These are phyloP conservation scores for Lodderomyces metapsilosis DNA, from an alignment of 1,139 yeast species.

Conservation along the genomic window DNA sequence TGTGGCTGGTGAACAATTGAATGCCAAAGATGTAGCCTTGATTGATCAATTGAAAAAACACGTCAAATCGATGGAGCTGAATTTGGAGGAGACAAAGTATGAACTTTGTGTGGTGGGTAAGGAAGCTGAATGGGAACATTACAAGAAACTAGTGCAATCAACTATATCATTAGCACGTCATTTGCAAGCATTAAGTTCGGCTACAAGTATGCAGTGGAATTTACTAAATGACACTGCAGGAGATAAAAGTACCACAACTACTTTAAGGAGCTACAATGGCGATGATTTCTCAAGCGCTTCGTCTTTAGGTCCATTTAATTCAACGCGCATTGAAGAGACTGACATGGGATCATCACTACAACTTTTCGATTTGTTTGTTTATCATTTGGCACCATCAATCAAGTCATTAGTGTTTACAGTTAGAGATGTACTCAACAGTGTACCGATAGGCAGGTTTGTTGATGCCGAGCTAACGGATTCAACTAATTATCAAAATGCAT, in stretches of 20 bases:
- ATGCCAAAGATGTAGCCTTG: conserved; percentile 35
- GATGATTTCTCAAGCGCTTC: conserved; percentile 20
- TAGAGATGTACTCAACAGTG: conserved; percentile 56
- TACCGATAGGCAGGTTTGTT: conserved; percentile 50
- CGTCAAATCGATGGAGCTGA: conserved; percentile 38
- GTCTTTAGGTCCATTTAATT: conserved; percentile 18
- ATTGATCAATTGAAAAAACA: conserved; percentile 39
- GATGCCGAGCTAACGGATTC: conserved; percentile 13
- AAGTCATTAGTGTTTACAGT: conserved; percentile 66
- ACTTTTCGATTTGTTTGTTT: conserved; percentile 64
- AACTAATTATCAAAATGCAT: conserved; percentile 40
- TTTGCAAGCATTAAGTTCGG: conserved; percentile 65
- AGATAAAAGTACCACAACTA: conserved; percentile 8
- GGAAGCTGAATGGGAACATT: conserved; percentile 50
- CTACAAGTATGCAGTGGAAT: conserved; percentile 66
- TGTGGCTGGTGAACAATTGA: conserved; percentile 49
- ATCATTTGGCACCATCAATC: conserved; percentile 70
- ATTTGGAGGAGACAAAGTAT: conserved; percentile 59
- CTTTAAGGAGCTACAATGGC: conserved; percentile 8
- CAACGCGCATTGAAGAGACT: conserved; percentile 19
- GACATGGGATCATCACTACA: conserved; percentile 24
- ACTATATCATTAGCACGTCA: conserved; percentile 55
- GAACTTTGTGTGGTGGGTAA: conserved; percentile 58
- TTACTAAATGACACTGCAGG: conserved; percentile 30
- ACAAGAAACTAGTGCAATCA: conserved; percentile 48